Percentiles rank a stretch among this genome's conserved stretches.
These are phyloP conservation scores for Aspergillus sp. DNA, from an alignment of 2,329 filamentous ascomycete species.

Conservation along the genomic window DNA sequence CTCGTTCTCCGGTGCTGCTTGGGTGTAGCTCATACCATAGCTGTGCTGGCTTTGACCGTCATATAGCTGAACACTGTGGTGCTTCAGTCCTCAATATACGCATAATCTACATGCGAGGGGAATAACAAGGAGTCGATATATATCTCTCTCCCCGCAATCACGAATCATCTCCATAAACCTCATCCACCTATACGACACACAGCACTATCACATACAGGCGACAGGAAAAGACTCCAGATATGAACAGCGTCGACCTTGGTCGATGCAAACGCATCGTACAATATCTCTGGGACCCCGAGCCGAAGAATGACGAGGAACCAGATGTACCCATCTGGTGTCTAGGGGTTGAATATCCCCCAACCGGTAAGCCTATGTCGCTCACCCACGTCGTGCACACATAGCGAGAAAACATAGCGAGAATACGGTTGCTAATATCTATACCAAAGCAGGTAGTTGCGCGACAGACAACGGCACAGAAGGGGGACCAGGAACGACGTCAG, in stretches of 20 bases:
- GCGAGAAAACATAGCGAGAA: neutral
- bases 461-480: neutral
- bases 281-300: slow-evolving; percentile 89
- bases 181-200: neutral
- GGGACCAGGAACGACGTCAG: slow-evolving; percentile 4
- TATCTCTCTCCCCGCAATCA: no score
- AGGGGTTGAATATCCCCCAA: slow-evolving; percentile 55
- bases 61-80: no score
- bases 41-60: no score
- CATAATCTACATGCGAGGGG: no score
- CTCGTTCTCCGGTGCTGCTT: no score
- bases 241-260: slow-evolving; percentile 71
- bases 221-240: slow-evolving; percentile 24
- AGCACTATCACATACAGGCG: neutral
- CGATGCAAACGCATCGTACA: slow-evolving; percentile 81
- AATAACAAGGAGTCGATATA: no score
- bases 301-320: slow-evolving; percentile 69
- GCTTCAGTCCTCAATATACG: no score
- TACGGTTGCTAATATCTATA: neutral
- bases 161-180: neutral
- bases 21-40: no score
- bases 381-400: slow-evolving; percentile 1
- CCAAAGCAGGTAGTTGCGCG: neutral
- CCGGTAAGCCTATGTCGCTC: neutral
- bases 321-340: slow-evolving; percentile 82